These are phyloP conservation scores for Hymenoscyphus repandus DNA, from an alignment of 2,329 filamentous ascomycete species.

Conservation along the genomic window DNA sequence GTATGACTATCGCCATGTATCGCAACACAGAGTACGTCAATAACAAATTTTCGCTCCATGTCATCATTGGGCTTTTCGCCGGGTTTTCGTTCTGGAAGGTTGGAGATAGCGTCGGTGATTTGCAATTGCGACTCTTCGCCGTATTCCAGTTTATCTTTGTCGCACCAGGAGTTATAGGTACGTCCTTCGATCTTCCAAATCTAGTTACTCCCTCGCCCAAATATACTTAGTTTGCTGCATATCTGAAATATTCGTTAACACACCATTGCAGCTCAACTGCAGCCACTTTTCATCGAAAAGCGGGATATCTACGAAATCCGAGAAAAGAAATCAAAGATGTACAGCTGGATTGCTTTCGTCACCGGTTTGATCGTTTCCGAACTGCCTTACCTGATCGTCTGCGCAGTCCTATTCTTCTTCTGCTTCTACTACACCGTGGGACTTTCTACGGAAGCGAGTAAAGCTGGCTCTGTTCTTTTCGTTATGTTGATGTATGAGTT, in stretches of 20 bases:
- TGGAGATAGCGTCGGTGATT: conserved; percentile 57
- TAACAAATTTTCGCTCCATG: conserved; percentile 66
- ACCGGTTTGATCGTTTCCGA: conserved; percentile 69
- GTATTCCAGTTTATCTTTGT: conserved; percentile 54
- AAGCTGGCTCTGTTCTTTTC: conserved; percentile 71
- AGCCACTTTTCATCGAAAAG: conserved; percentile 57
- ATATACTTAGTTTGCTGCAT: too few species aligned
- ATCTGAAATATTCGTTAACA: too few species aligned
- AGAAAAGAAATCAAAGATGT: conserved; percentile 69
- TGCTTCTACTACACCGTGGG: conserved; percentile 75
- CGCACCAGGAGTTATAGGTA: conserved; percentile 64
- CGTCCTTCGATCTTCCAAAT: not conserved
- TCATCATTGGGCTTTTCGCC: conserved; percentile 73
- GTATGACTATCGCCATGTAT: conserved; percentile 69
- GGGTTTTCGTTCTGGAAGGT: conserved; percentile 74
- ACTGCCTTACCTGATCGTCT: conserved; percentile 63
- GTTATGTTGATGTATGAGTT: conserved; percentile 56
- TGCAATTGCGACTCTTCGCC: conserved; percentile 61
- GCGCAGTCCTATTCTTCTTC: conserved; percentile 62
- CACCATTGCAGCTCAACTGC: conserved; percentile 35
- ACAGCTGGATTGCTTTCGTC: conserved; percentile 71
- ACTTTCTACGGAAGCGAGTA: conserved; percentile 57
- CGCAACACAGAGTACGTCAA: conserved; percentile 72
- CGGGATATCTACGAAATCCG: conserved; percentile 67
- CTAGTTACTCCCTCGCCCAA: too few species aligned